A percentile compares a stretch with the other conserved stretches of the same genome.
These are phyloP conservation scores for Beauveria australis DNA, from an alignment of 2,329 filamentous ascomycete genomes.

Conservation along the genomic window DNA sequence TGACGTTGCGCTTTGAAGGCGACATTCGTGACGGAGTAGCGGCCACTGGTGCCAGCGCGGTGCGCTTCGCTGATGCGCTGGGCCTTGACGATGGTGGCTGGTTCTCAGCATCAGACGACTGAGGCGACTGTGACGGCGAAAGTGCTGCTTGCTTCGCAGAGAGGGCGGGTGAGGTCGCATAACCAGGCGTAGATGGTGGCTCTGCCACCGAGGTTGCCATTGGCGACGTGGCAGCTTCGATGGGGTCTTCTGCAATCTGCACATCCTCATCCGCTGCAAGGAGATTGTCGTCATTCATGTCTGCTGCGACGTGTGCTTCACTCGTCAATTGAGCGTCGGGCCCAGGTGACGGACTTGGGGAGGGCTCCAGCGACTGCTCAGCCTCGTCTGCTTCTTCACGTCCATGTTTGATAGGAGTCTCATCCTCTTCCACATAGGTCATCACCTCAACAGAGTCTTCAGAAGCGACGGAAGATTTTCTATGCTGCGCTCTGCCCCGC, in stretches of 20 bases:
- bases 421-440: constrained; percentile 6
- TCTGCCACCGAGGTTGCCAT: constrained; percentile 14
- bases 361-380: constrained; percentile 11
- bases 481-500: background rate
- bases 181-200: constrained; percentile 35
- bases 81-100: constrained; percentile 62
- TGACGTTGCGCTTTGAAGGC: constrained; percentile 53
- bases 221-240: constrained; percentile 7
- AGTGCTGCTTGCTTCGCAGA: constrained; percentile 45
- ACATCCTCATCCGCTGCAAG: constrained; percentile 3
- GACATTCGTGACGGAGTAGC: constrained; percentile 44
- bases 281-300: constrained; percentile 4
- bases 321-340: constrained; percentile 11
- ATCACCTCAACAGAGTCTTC: constrained; percentile 9
- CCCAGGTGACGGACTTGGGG: constrained; percentile 11
- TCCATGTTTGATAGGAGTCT: constrained; percentile 20
- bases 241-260: constrained; percentile 11
- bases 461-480: background rate
- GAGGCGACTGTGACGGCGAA: constrained; percentile 60
- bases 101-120: constrained; percentile 75
- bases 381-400: constrained; percentile 8
- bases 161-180: constrained; percentile 34
- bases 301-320: constrained; percentile 7
- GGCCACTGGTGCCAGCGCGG: constrained; percentile 37
- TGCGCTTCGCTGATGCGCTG: constrained; percentile 35